phyloP scores from a whole-genome alignment of 495 filamentous ascomycete genomes.

The Trichoderma erinaceum region DNA sequence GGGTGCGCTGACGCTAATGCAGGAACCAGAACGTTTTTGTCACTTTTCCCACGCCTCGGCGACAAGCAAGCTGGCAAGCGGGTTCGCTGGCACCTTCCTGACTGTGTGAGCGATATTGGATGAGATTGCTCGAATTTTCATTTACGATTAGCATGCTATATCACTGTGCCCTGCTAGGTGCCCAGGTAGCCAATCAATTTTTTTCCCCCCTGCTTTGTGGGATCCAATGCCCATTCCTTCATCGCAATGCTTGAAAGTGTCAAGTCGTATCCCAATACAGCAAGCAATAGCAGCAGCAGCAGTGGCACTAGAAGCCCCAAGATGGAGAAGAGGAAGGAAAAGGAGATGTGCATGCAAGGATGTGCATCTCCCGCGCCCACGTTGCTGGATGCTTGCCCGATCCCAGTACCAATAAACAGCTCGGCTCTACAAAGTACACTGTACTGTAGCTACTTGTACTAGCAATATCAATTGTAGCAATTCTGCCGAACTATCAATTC shows the following conservation, averaged over 20 bases:
- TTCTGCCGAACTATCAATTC: neutral
- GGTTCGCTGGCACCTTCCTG: neutral
- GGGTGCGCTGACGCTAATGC: constrained; percentile 1
- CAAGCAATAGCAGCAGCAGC: too few species aligned
- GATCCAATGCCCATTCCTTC: neutral
- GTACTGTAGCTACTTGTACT: neutral
- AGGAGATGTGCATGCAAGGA: constrained; percentile 1
- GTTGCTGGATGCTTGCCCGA: neutral
- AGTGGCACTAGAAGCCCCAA: neutral
- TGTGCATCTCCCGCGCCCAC: constrained; percentile 3
- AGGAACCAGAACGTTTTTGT: constrained; percentile 6
- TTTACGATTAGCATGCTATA: neutral
- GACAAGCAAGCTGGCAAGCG: neutral
- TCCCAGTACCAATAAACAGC: neutral
- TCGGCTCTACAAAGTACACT: neutral
- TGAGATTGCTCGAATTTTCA: too few species aligned
- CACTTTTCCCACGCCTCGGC: neutral
- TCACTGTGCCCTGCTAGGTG: neutral
- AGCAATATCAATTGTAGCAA: neutral
- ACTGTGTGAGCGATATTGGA: neutral
- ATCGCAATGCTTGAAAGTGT: too few species aligned
- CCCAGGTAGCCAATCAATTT: neutral
- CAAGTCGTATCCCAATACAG: too few species aligned
- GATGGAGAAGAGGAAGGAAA: neutral
- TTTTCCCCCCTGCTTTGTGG: neutral